Conservation (phyloP, 495 filamentous ascomycete genomes). For the Neurospora terricola region DNA sequence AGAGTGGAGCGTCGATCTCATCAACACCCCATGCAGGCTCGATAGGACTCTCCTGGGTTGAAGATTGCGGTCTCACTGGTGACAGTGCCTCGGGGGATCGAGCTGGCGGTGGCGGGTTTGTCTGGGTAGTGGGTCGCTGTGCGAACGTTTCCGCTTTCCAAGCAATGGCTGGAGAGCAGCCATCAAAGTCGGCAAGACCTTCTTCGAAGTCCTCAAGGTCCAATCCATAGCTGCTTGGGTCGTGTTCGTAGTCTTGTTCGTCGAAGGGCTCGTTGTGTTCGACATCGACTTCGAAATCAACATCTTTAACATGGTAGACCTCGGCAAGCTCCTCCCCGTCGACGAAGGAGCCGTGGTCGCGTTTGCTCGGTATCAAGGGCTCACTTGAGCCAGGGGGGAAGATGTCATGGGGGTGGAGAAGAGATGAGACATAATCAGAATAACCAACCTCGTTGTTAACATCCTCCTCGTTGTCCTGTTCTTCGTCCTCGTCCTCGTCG, state of each 20-base stretch:
- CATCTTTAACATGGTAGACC: background rate
- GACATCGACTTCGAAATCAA: conserved; percentile 3
- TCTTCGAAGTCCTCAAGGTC: conserved; percentile 1
- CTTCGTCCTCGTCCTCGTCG: conserved; percentile 94
- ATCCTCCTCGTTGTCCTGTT: conserved; percentile 71
- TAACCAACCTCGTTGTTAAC: conserved; percentile 42
- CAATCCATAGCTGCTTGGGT: background rate
- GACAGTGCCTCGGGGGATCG: background rate
- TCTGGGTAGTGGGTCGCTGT: background rate
- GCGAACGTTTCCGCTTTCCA: background rate
- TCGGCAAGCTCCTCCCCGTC: background rate
- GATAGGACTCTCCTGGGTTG: background rate
- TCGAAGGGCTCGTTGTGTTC: conserved; percentile 2
- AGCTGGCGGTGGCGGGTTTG: background rate
- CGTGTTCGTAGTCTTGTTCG: background rate
- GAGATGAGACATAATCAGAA: conserved; percentile 10
- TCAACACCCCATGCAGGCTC: background rate
- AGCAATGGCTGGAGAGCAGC: background rate
- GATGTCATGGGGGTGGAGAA: background rate
- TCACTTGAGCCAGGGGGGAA: conserved; percentile 4
- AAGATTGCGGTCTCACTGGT: background rate
- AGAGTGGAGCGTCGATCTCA: background rate
- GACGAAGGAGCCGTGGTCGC: background rate
- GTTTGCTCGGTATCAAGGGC: conserved; percentile 1
- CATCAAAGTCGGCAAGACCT: background rate